Evolutionary conservation across 2,329 filamentous ascomycete species (phyloP), one percentile per base, ranked within the genome.

Genomic region (Neonectria ditissima): DNA sequence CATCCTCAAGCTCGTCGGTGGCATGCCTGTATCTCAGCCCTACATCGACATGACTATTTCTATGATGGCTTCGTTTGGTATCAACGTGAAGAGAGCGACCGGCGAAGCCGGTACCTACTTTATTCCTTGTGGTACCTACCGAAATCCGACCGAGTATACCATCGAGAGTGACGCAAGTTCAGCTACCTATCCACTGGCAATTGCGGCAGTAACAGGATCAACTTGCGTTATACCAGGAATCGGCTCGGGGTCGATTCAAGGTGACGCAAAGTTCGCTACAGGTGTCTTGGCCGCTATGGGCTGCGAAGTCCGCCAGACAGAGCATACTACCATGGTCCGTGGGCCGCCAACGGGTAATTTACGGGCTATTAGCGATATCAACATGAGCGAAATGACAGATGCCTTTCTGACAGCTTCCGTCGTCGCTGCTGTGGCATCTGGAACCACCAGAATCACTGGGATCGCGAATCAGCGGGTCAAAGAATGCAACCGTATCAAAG

Each of bases 371-470:
- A 82, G 89, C 18, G 91, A 95, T 63, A 89, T 99, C 28, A 94
- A 99, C 74, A 99, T 99, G 96, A 96, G 98, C 78, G 92, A 94
- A 1, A 99, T 99, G 96, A 99, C 96, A 0, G 96, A 99, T 79
- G 96, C 96, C 51, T 99, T 99, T 84, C 85, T 99, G 55, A 97
- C 94, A 5, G 96, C 96, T n/a, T 97, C 94, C 2, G 94, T 97
- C 4, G 86, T 99, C 50, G 96, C 94, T 26, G 96, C 96, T 39
- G 93, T 97, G 45, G 94, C 95, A 10, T 89, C 86, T 14, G 93
- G 92, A 2, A 89, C 89, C 54, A 99, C 96, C 0, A 89, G 88
- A 59, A 98, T 99, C 69, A 91, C 90, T 16, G 96, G 96, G 53
- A 99, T 99, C 71, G 96, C 96, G 32, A 99, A 99, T 74, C 96